phyloP scores from a whole-genome alignment of 108 stramenopile species.

The Phaeodactylum tricornutum region DNA sequence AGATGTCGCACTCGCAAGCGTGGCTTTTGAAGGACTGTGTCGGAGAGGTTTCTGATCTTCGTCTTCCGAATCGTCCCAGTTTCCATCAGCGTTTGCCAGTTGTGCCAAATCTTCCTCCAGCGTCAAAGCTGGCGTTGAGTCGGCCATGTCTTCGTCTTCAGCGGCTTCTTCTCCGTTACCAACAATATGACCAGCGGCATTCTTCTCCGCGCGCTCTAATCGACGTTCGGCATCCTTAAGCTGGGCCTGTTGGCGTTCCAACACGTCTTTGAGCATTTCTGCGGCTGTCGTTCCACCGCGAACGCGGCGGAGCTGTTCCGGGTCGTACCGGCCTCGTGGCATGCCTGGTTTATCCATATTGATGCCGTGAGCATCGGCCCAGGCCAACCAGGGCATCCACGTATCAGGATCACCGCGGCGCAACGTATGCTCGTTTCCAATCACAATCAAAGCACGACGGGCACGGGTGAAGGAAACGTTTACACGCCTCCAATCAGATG shows the following conservation, averaged over 20 bases:
- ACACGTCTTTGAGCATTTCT: slow-evolving; percentile 86
- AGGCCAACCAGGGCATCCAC: slow-evolving; percentile 81
- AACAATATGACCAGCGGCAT: slow-evolving; percentile 79
- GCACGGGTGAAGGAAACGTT: slow-evolving; percentile 99
- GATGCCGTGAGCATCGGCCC: slow-evolving; percentile 85
- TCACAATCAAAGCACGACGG: slow-evolving; percentile 82
- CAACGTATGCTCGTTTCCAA: slow-evolving; percentile 88
- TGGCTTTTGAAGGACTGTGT: slow-evolving; percentile 37
- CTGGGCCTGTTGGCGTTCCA: slow-evolving; percentile 83
- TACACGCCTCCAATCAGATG: slow-evolving; percentile 93
- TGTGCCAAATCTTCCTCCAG: slow-evolving; percentile 70
- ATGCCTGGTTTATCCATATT: slow-evolving; percentile 86
- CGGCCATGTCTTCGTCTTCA: slow-evolving; percentile 20
- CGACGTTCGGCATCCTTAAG: slow-evolving; percentile 68
- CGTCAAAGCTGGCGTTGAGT: too few species aligned
- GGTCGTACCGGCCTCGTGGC: slow-evolving; percentile 81
- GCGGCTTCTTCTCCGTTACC: slow-evolving; percentile 52
- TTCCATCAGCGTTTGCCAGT: slow-evolving; percentile 70
- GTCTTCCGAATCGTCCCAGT: slow-evolving; percentile 84
- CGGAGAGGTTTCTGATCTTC: slow-evolving; percentile 42
- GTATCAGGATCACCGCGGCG: slow-evolving; percentile 83
- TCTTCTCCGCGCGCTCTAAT: slow-evolving; percentile 71
- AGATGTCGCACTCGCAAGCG: slow-evolving; percentile 38
- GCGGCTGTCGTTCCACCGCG: slow-evolving; percentile 88
- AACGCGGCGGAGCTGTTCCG: slow-evolving; percentile 87